Base-by-base conservation (phyloP, 495 filamentous ascomycete genomes). In the Aspergillus cristatus region DNA sequence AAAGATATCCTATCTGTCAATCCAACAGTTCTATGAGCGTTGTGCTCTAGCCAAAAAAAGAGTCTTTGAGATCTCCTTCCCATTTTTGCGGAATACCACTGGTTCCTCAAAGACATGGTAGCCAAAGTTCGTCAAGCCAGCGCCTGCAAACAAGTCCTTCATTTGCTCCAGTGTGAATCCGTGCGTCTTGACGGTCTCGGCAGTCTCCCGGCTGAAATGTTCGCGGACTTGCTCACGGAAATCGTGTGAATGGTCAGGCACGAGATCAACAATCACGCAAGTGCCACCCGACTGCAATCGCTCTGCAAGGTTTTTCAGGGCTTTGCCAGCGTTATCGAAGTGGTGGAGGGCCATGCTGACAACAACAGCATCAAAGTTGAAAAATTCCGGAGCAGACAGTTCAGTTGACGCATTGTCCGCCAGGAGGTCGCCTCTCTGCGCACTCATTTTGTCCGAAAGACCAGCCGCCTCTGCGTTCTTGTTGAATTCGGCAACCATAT, bases 321-420 rank as follows among this genome's bases (percentile, higher is more conserved):
- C 74, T 28, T 71, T 55, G 3, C 57, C 59, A 0, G 79, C 75
- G 41, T 80, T 58, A 34, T 78, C 70, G 42, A 89, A 84, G 48
- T 89, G 83, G 53, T 89, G 84, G 46, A 86, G 70, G 1, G 74
- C 82, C 38, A 76, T 67, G 15, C 82, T 76, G 18, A 86, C 69
- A 12, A 70, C 68, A 3, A 75, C 74, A 18, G 86, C 37, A 44
- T 85, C 79, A 47, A 86, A 82, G 34, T 72, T 51, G 41, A 51
- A 65, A 50, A 70, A 77, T 15, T 74, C 68, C 0, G 74, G 58
- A 0, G 51, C 53, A 2, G 60, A 47, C 14, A 79, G 42, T 3
- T 68, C 46, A 1, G 60, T 45, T 5, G 67, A 50, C 10, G 57
- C 57, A 6, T 54, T 34, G 5, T 68, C 58, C 1, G 44, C 53